These are phyloP conservation scores for Scleromitrula shiraiana DNA, from an alignment of 2,329 filamentous ascomycete species.

Conservation along the genomic window DNA sequence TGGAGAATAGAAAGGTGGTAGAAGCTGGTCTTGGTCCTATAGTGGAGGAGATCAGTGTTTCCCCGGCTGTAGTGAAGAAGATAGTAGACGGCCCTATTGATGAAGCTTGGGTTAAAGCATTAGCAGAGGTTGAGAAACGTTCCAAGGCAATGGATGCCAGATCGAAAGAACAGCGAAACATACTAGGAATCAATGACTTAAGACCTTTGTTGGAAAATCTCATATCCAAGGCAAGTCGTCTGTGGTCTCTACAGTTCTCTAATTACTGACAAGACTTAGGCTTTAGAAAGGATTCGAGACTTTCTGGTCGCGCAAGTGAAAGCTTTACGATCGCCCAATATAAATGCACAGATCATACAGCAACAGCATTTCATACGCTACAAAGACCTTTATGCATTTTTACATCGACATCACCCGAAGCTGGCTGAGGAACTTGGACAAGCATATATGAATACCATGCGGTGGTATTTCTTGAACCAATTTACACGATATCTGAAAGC, in stretches of 20 bases:
- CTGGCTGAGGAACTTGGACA: conserved; percentile 84
- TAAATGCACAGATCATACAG: conserved; percentile 95
- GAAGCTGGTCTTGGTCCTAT: conserved; percentile 82
- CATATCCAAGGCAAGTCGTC: conserved; percentile 58
- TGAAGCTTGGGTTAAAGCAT: conserved; percentile 74
- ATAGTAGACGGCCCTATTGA: conserved; percentile 87
- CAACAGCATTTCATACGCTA: conserved; percentile 84
- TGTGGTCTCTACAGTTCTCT: not conserved
- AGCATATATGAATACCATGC: conserved; percentile 97
- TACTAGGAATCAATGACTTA: conserved; percentile 75
- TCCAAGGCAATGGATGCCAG: conserved; percentile 64
- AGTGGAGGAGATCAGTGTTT: conserved; percentile 85
- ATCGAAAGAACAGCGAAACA: conserved; percentile 48
- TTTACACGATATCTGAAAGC: conserved; percentile 83
- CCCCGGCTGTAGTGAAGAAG: conserved; percentile 73
- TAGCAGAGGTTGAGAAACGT: conserved; percentile 77
- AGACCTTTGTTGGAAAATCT: conserved; percentile 79
- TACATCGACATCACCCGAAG: conserved; percentile 72
- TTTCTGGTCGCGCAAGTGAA: conserved; percentile 94
- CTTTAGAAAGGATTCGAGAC: conserved; percentile 88
- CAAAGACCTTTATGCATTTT: conserved; percentile 80
- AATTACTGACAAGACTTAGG: conserved; percentile 37
- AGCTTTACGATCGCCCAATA: conserved; percentile 84
- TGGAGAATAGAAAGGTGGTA: conserved; percentile 83
- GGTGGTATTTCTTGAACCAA: conserved; percentile 93